Evolutionary conservation across 2,329 filamentous ascomycete genomes (phyloP), one percentile per base, ranked within the genome.

Genomic region (Lizonia empirigonia): DNA sequence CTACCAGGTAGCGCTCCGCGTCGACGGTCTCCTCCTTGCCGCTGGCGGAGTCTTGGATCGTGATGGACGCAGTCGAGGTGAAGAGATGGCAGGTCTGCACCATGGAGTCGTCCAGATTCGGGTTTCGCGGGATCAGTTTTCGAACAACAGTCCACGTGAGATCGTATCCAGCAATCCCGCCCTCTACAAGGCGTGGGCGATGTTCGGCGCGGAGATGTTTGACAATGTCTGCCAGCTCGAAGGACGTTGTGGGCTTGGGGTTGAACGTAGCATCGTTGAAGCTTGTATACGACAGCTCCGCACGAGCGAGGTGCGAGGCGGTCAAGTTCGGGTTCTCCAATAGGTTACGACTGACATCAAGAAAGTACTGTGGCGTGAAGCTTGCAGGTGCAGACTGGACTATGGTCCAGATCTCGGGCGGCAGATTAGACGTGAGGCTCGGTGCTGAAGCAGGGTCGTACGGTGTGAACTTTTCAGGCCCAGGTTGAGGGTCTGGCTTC

Each of bases 41-140:
- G 26, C 59, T 45, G 20, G 22, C 16, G 2, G 46, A n/a, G 0
- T 32, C 35, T 7, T 26, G 51, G 22, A 69, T 26, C 4, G 15
- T 36, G 5, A 70, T 34, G 7, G 54, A 37, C 5, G 53, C 29
- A 2, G 56, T 58, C 1, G 71, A 73, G 1, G 56, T 64, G 70
- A 90, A 90, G 56, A 92, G 82, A 47, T 90, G 81, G 70, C 91
- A 96, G 2, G 91, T 96, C 73, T 97, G 93, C 50, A 91, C 82
- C 56, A 97, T 73, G 1, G 87, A 80, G 16, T 79, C 77, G 71
- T 97, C 93, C 20, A 93, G 77, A 46, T 86, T 80, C 2, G 86
- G 84, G 71, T 96, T 96, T 41, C 93, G 81, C 3, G 93, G 93
- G 37, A 97, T 86, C 63, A 97, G 77, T 54, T 81, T 87, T 52